Evolutionary conservation across 371 early-diverging fungal species (phyloP).

Genomic region (Rhizopus arrhizus): DNA sequence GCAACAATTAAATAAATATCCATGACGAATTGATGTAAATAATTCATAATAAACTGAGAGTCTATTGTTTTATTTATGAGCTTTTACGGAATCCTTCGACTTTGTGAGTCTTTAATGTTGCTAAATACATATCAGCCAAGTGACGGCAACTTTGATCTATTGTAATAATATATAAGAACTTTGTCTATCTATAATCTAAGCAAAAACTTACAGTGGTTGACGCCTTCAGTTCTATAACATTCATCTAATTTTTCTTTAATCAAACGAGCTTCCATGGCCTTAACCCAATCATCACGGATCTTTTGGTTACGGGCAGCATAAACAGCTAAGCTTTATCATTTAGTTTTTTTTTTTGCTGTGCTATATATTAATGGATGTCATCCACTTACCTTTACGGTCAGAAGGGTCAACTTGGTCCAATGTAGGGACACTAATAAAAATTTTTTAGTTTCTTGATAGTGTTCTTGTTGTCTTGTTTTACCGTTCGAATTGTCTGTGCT

Average conservation of each 20-base stretch:
- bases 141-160: slow-evolving; percentile 53
- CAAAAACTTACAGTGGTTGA: slow-evolving; percentile 73
- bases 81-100: slow-evolving; percentile 53
- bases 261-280: slow-evolving; percentile 81
- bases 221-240: slow-evolving; percentile 82
- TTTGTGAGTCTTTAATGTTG: slow-evolving; percentile 48
- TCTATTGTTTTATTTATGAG: slow-evolving; percentile 6
- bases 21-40: too few relatives aligned
- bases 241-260: slow-evolving; percentile 73
- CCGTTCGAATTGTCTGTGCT: slow-evolving; percentile 56
- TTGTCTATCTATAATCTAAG: too few relatives aligned
- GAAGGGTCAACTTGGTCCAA: slow-evolving; percentile 50
- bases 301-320: slow-evolving; percentile 74
- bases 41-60: slow-evolving; percentile 7
- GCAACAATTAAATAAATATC: not conserved
- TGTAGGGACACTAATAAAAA: slow-evolving; percentile 42
- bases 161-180: not conserved
- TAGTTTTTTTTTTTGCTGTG: too few relatives aligned
- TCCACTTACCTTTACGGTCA: slow-evolving; percentile 49
- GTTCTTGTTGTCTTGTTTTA: not conserved
- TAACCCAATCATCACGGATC: slow-evolving; percentile 84
- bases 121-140: slow-evolving; percentile 50
- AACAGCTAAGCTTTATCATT: slow-evolving; percentile 49
- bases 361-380: too few relatives aligned
- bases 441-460: too few relatives aligned